Conservation (phyloP, 176 grass and related monocot species). For the Rhynchospora tenuis region DNA sequence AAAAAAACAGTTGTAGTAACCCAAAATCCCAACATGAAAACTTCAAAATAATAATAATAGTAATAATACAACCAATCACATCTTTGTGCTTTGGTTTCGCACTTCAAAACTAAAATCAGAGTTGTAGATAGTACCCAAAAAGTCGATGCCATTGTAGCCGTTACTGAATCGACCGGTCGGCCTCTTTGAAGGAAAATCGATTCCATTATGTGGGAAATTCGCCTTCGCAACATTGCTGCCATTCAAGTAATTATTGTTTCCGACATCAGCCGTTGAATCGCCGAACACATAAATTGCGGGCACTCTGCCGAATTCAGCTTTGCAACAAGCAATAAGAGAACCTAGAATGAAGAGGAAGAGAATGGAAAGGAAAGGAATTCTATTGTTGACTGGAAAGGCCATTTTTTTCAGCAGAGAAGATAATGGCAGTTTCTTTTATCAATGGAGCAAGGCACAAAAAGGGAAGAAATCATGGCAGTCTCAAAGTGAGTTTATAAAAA, state of each 20-base stretch:
- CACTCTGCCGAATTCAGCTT: constrained; percentile 19
- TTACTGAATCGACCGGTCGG: constrained; percentile 91
- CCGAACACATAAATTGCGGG: constrained; percentile 83
- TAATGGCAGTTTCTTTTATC: constrained; percentile 5
- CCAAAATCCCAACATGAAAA: neutral
- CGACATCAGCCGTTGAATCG: constrained; percentile 76
- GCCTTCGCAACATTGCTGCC: constrained; percentile 23
- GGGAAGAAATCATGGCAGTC: neutral
- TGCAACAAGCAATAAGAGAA: neutral
- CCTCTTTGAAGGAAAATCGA: constrained; percentile 39
- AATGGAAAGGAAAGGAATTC: constrained; percentile 12
- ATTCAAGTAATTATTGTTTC: constrained; percentile 74
- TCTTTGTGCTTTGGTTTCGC: neutral
- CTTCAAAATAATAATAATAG: neutral
- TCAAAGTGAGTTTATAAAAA: neutral
- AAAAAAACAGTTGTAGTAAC: neutral
- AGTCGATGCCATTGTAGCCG: constrained; percentile 66
- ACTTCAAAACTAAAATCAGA: neutral
- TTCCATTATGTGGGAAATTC: constrained; percentile 44
- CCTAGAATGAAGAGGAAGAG: constrained; percentile 12
- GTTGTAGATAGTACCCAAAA: constrained; percentile 36
- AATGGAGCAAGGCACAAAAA: neutral
- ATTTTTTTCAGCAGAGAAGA: constrained; percentile 10
- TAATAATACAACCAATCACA: neutral
- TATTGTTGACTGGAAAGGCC: constrained; percentile 6